Evolutionary conservation across 2,329 filamentous ascomycete genomes (phyloP).

Genomic region (Lecanoromycetidae sp.): DNA sequence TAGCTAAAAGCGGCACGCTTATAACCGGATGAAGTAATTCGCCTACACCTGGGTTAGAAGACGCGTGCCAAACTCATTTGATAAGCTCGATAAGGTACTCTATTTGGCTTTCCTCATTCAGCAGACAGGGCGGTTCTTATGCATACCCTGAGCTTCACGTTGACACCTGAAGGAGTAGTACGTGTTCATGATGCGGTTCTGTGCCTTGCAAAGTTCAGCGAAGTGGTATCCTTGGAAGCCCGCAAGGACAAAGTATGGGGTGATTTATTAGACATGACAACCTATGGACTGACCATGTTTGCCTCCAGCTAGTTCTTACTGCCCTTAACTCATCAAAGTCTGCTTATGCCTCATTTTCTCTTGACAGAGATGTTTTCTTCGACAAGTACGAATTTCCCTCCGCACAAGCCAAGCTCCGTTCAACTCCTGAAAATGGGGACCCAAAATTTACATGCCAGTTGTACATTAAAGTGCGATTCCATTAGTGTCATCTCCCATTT

Average conservation of each 20-base stretch:
- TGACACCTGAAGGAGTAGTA: slow-evolving; percentile 43
- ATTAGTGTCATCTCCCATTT: not conserved
- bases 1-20: too few relatives aligned
- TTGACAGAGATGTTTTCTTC: slow-evolving; percentile 45
- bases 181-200: slow-evolving; percentile 47
- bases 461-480: slow-evolving; percentile 15
- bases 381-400: slow-evolving; percentile 43
- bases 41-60: too few relatives aligned
- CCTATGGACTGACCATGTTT: not conserved
- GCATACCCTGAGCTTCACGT: slow-evolving; percentile 37
- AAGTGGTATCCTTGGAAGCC: slow-evolving; percentile 50
- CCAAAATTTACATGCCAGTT: slow-evolving; percentile 33
- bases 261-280: too few relatives aligned
- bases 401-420: slow-evolving; percentile 17
- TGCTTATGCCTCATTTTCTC: slow-evolving; percentile 48
- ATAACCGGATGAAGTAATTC: too few relatives aligned
- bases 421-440: slow-evolving; percentile 22
- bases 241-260: slow-evolving; percentile 41
- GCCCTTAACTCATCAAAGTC: slow-evolving; percentile 52
- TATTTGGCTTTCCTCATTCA: too few relatives aligned
- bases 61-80: too few relatives aligned
- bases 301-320: slow-evolving; percentile 44
- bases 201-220: slow-evolving; percentile 52
- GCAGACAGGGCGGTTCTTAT: not conserved
- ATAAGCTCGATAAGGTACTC: too few relatives aligned